Evolutionary conservation across 2,329 filamentous ascomycete species (phyloP), one percentile per base, ranked within the genome.

Genomic region (Fulvia fulva): DNA sequence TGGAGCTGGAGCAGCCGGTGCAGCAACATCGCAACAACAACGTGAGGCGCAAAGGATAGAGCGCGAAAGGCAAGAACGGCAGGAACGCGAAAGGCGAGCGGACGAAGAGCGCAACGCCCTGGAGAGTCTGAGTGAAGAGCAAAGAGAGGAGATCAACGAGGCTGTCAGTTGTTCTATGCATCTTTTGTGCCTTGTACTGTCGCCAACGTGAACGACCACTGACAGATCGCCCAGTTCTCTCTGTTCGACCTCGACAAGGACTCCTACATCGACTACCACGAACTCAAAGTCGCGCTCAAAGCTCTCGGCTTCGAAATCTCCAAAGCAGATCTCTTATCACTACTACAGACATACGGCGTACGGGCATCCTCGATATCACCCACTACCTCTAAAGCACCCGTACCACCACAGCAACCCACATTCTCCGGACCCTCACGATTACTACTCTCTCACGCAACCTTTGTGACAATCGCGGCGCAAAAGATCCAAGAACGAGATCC

Each of bases 181-280:
- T 12, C n/a, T n/a, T 22, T 5, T 1, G 5, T 9, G 9, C n/a
- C n/a, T n/a, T n/a, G n/a, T n/a, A n/a, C n/a, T n/a, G n/a, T n/a
- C n/a, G n/a, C n/a, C n/a, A n/a, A n/a, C n/a, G n/a, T n/a, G 21
- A 45, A 16, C 51, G 22, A 51, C 6, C 26, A 25, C 51, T 59
- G 45, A 64, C 26, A 25, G 16, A 16, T 47, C n/a, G 25, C 19
- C 23, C 57, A 96, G 89, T 97, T 97, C 76, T 87, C 87, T 62
- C 86, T 97, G 65, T 97, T 99, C 81, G 94, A 97, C 74, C 88
- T 96, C 70, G 93, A 97, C 81, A 93, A 95, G 74, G 92, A 97
- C 78, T 84, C 87, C 49, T 87, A 89, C 75, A 90, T 99, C 71
- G 93, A 97, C 79, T 97, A 96, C 80, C 94, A 97, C 78, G 94